phyloP scores from a whole-genome alignment of 2,329 filamentous ascomycete genomes.

The Nemania sp. region DNA sequence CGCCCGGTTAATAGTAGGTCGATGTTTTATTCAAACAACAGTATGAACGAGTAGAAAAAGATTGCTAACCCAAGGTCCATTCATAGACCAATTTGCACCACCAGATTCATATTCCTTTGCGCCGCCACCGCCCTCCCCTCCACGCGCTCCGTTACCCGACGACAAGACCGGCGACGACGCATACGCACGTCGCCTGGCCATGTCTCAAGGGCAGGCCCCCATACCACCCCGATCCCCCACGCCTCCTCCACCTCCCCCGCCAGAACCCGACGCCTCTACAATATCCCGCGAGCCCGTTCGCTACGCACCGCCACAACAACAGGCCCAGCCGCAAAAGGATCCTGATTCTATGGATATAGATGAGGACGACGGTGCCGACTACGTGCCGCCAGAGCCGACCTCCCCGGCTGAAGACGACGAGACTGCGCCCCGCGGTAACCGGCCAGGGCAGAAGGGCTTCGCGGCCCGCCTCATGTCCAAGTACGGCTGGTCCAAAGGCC shows the following conservation, averaged over 20 bases:
- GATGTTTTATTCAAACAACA: neutral
- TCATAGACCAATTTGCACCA: conserved; percentile 69
- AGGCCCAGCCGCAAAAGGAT: conserved; percentile 52
- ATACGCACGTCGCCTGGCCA: conserved; percentile 71
- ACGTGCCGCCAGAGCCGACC: conserved; percentile 47
- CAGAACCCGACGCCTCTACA: conserved; percentile 62
- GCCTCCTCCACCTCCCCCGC: conserved; percentile 53
- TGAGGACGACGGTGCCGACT: conserved; percentile 49
- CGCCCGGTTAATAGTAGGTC: conserved; percentile 52
- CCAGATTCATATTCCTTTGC: conserved; percentile 68
- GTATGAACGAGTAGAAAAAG: neutral
- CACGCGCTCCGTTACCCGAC: conserved; percentile 62
- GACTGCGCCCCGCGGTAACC: conserved; percentile 65
- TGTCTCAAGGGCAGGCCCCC: conserved; percentile 60
- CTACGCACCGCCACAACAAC: conserved; percentile 67
- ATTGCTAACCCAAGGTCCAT: conserved; percentile 36
- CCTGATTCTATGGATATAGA: conserved; percentile 56
- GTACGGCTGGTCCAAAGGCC: conserved; percentile 91
- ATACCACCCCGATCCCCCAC: conserved; percentile 45
- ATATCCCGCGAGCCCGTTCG: conserved; percentile 84
- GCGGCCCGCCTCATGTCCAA: conserved; percentile 91
- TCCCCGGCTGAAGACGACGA: conserved; percentile 21
- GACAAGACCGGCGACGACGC: conserved; percentile 77
- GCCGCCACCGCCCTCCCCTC: conserved; percentile 64
- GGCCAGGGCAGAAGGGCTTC: conserved; percentile 85